These are phyloP conservation scores for Cyberlindnera mississippiensis DNA, from an alignment of 805 yeast genomes.

Conservation along the genomic window DNA sequence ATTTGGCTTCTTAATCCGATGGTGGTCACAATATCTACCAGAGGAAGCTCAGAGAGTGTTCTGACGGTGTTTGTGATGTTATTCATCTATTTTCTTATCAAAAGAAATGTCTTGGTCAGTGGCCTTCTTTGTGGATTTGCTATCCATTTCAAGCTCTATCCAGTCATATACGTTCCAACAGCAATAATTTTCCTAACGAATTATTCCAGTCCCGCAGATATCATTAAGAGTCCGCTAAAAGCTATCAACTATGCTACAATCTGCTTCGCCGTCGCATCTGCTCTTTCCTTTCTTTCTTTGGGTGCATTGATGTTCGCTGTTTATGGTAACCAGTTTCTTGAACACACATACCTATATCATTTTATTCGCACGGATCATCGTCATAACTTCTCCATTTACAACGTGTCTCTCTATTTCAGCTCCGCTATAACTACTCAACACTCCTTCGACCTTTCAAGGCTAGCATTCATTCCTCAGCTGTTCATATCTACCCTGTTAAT, in stretches of 20 bases:
- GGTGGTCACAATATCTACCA: constrained; percentile 87
- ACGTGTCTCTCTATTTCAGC: constrained; percentile 62
- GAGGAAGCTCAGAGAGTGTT: constrained; percentile 92
- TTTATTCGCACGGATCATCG: constrained; percentile 83
- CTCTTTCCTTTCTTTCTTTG: constrained; percentile 41
- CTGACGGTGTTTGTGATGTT: constrained; percentile 72
- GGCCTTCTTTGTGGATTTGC: constrained; percentile 44
- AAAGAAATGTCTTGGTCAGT: constrained; percentile 28
- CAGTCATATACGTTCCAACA: constrained; percentile 82
- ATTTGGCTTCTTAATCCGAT: constrained; percentile 93
- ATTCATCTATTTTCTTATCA: constrained; percentile 45
- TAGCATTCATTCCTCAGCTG: constrained; percentile 85
- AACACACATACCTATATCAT: constrained; percentile 81
- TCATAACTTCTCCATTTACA: constrained; percentile 90
- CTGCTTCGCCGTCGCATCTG: constrained; percentile 37
- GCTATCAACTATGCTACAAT: constrained; percentile 40
- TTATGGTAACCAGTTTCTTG: constrained; percentile 73
- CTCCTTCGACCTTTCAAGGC: constrained; percentile 38
- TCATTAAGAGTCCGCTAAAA: constrained; percentile 21
- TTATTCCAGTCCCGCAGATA: constrained; percentile 21
- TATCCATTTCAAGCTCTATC: constrained; percentile 89
- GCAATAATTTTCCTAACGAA: constrained; percentile 44
- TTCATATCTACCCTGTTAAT: constrained; percentile 51
- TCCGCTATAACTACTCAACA: constrained; percentile 33
- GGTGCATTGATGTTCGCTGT: constrained; percentile 58